Evolutionary conservation across 2,329 filamentous ascomycete species (phyloP), one percentile per base, ranked within the genome.

Genomic region (Verticillium longisporum): DNA sequence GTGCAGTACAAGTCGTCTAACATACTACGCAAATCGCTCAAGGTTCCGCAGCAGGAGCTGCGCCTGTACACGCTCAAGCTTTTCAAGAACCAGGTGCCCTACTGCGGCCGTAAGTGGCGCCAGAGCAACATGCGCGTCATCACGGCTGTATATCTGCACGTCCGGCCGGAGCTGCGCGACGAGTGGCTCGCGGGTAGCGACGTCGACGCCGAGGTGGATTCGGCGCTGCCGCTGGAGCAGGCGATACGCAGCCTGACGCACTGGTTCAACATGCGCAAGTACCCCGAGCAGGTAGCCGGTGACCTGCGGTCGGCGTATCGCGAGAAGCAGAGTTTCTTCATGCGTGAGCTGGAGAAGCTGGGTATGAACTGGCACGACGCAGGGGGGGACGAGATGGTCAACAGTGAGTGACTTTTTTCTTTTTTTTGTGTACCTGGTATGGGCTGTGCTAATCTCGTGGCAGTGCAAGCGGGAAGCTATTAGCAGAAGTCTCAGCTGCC

Each of bases 101-200:
- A 97, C 79, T 98, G 94, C 74, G 94, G 95, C 26, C 88, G 95
- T 54, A 99, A 99, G 78, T 99, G 95, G 95, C 88, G 95, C 14
- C 95, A 98, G 77, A 88, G 88, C 68, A 98, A 99, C 75, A 99
- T 99, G 95, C 90, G 94, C 60, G 93, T 98, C 70, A 99, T 99
- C 71, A 99, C 95, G 0, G 92, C 93, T 3, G 91, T 99, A 1
- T 99, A 97, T 74, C 81, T 99, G 57, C 91, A 97, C 76, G 97
- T 94, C 71, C 84, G 92, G 7, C 94, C 94, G 0, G 94, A 98
- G 73, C 81, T 99, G 55, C 84, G 94, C 34, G 95, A 99, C 71
- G 95, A 97, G 75, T 98, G 95, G 94, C 82, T 98, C 1, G 88
- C 91, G 0, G 94, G 94, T 5, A 90, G 89, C 63, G 93, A 97